Evolutionary conservation across 306 rosid species (phyloP).

Genomic region (Acacia melanoxylon): DNA sequence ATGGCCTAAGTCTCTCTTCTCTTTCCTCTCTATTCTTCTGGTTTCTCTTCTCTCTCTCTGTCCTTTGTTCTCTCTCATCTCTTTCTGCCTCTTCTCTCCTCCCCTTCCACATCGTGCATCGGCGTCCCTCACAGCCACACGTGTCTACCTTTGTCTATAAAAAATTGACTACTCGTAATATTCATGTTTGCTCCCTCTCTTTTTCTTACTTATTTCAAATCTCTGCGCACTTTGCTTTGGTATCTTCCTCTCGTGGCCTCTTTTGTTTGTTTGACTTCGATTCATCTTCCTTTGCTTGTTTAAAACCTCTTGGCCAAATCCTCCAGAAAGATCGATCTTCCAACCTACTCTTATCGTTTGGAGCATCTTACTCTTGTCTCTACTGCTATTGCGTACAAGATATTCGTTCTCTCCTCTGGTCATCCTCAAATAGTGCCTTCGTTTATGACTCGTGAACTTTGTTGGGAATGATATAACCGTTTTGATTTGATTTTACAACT

Average conservation of each 20-base stretch:
- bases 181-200: conserved; percentile 33
- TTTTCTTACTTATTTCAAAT: conserved; percentile 44
- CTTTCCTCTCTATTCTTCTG: too few species aligned
- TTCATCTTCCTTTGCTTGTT: conserved; percentile 60
- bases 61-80: too few species aligned
- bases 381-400: conserved; percentile 52
- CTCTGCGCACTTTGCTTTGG: conserved; percentile 38
- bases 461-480: conserved; percentile 54
- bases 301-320: conserved; percentile 61
- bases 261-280: conserved; percentile 57
- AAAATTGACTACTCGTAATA: too few species aligned
- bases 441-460: conserved; percentile 54
- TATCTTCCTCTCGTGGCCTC: conserved; percentile 68
- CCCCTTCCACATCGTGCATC: too few species aligned
- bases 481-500: conserved; percentile 41
- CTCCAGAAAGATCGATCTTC: conserved; percentile 57
- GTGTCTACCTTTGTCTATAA: too few species aligned
- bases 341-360: conserved; percentile 44
- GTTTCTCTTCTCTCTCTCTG: too few species aligned
- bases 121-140: too few species aligned
- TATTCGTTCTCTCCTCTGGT: conserved; percentile 50
- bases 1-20: too few species aligned
- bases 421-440: conserved; percentile 38
- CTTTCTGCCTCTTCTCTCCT: too few species aligned
- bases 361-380: conserved; percentile 65